These are phyloP conservation scores for Trypanosoma caninum DNA, from an alignment of 208 protist genomes.

Conservation along the genomic window DNA sequence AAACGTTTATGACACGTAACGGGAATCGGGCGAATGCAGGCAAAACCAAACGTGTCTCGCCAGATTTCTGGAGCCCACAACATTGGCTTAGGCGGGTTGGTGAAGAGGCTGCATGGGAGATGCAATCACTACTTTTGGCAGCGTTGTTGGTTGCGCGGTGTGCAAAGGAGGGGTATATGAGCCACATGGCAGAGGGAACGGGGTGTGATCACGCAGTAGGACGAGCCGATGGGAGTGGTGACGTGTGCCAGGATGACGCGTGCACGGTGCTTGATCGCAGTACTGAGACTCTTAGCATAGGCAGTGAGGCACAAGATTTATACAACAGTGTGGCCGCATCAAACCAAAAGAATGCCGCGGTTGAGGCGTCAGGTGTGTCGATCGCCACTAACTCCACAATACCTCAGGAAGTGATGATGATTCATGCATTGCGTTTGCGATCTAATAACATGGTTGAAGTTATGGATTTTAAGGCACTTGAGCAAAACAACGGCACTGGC, in stretches of 20 bases:
- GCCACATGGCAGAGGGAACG: constrained; percentile 9
- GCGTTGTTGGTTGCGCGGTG: constrained; percentile 28
- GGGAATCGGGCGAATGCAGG: not conserved
- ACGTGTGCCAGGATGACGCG: not conserved
- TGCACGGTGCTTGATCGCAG: not conserved
- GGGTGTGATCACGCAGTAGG: not conserved
- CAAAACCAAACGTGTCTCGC: not conserved
- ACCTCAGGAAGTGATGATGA: constrained; percentile 16
- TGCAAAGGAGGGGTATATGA: constrained; percentile 27
- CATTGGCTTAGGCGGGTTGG: constrained; percentile 43
- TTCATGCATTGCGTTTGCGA: constrained; percentile 1
- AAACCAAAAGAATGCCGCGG: not conserved
- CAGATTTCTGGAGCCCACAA: constrained; percentile 26
- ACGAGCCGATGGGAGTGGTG: not conserved
- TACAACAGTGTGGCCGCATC: too few relatives aligned
- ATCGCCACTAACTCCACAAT: constrained; percentile 11
- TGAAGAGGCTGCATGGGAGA: constrained; percentile 47
- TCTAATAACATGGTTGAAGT: constrained; percentile 7
- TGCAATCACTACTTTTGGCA: constrained; percentile 39
- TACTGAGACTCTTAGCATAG: not conserved
- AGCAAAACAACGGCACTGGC: not conserved
- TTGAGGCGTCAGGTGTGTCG: not conserved
- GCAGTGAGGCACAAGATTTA: not conserved
- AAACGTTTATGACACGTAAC: constrained; percentile 10
- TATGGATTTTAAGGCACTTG: constrained; percentile 7